phyloP scores from a whole-genome alignment of 2,329 filamentous ascomycete genomes.

The Fusarium concolor region DNA sequence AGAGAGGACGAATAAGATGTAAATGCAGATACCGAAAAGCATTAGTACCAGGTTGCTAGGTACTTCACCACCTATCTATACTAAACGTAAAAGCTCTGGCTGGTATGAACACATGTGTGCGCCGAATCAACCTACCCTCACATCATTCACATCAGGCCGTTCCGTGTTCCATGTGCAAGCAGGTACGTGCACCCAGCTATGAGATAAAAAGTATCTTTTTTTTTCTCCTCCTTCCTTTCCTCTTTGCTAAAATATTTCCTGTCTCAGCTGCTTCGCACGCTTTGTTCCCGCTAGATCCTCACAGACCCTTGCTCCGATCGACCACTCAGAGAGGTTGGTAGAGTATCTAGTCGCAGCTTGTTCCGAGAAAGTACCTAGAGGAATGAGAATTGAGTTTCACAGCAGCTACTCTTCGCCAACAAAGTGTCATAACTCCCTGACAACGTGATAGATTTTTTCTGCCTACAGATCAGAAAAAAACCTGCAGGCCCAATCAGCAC shows the following conservation, averaged over 20 bases:
- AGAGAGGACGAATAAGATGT: slow-evolving; percentile 32
- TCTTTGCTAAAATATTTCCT: slow-evolving; percentile 10
- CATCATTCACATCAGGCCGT: slow-evolving; percentile 23
- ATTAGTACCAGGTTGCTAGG: slow-evolving; percentile 10
- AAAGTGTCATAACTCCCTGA: slow-evolving; percentile 9
- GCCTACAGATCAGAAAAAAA: not conserved
- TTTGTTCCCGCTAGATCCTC: slow-evolving; percentile 34
- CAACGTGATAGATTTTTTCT: not conserved
- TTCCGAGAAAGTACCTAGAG: slow-evolving; percentile 17
- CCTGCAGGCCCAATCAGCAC: not conserved
- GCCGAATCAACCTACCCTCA: slow-evolving; percentile 9
- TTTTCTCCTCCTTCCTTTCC: not conserved
- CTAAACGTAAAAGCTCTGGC: slow-evolving; percentile 28
- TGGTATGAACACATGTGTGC: slow-evolving; percentile 26
- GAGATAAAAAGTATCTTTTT: slow-evolving; percentile 27
- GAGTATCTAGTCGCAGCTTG: slow-evolving; percentile 11
- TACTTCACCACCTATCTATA: not conserved
- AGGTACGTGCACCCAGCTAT: slow-evolving; percentile 13
- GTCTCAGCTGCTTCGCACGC: slow-evolving; percentile 16
- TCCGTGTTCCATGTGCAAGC: not conserved
- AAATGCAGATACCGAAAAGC: slow-evolving; percentile 34
- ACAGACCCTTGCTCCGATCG: slow-evolving; percentile 30
- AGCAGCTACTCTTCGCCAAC: not conserved
- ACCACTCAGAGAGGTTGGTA: slow-evolving; percentile 22
- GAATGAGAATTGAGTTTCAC: slow-evolving; percentile 25